Base-by-base conservation (phyloP, 2,329 filamentous ascomycete species). In the Colletotrichum tanaceti region DNA sequence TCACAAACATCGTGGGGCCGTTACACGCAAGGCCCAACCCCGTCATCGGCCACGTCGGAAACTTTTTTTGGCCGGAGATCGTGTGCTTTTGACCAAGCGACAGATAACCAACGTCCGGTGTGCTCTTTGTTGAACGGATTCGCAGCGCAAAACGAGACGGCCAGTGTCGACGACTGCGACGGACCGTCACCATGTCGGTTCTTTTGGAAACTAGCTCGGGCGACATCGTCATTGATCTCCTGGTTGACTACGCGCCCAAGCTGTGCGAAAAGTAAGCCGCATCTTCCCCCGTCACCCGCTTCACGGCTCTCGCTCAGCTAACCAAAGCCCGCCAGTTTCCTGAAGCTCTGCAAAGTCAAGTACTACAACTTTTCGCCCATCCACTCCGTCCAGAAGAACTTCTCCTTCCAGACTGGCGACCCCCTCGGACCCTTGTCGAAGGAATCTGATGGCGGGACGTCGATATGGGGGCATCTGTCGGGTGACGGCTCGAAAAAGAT, bases 291-390 rank as follows among this genome's bases (percentile, higher is more conserved):
- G 18, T 32, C 24, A 28, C 41, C 32, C 39, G 44, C 57, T 63
- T 55, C 58, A 52, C 58, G 52, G 63, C 53, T 66, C 64, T 47
- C 58, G 35, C 72, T 77, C 75, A 75, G 83, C 88, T 90, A 83
- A 91, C 83, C 78, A 78, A 76, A 71, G 77, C 74, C 81, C 84
- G 85, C 83, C 80, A 97, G 93, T 86, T 98, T 99, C 80, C 85
- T 99, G 65, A 98, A 99, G 86, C 92, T 99, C 74, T 98, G 96
- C 89, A 98, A 98, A 83, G 85, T 94, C 81, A 99, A 98, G 84
- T 99, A 98, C 83, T 99, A 98, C 89, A 98, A 98, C 84, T 98
- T 97, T 79, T 90, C 94, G 6, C 96, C 95, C 32, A 84, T 98
- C 63, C 93, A 98, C 82, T 94, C 91, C 73, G 89, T 99, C 44